Base-by-base conservation (phyloP, 352 stramenopile genomes). In the Saprolegnia diclina region DNA sequence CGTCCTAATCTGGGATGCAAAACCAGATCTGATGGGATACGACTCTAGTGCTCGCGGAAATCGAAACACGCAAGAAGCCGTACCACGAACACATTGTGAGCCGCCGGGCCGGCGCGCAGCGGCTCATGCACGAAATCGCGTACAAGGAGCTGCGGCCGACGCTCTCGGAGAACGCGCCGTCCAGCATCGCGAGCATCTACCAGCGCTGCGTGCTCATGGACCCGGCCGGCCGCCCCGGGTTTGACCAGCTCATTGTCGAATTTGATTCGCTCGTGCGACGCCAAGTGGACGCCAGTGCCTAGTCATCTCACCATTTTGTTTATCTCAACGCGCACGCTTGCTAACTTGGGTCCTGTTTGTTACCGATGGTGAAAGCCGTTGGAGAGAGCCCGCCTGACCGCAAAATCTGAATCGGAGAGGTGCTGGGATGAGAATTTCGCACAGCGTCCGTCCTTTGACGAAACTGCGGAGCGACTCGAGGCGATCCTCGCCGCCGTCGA, bases 31-130 rank as follows among this genome's bases (percentile, higher is more conserved):
- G 0, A 68, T 26, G 11, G 7, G n/a, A n/a, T 7, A 62, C 32
- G 2, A 57, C 22, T 42, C 22, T 52, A 70, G 83, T 93, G 55
- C 71, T 93, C 2, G 89, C 82, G 4, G 85, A 93, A 64, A 80
- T 91, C 64, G 83, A 91, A 52, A 91, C 85, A 44, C 80, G 79
- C 55, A 74, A 88, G 32, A 52, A 72, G 5, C 85, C 85, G 13
- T 93, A 66, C 42, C 10, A 54, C 19, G 57, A 66, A 14, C 37
- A 54, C 14, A 50, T 11, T 7, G 18, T 48, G 13, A n/a, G 7
- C 42, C 11, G 42, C 11, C 42, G 42, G 29, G 29, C 29, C 42
- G 42, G 42, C 18, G 42, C 42, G 3, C 42, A 48, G 42, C 42
- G 42, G 42, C 42, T 48, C 11, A 14, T 48, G 11, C 42, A 48